These are phyloP conservation scores for Jasminum sambac DNA, from an alignment of 257 asterid genomes.

Conservation along the genomic window DNA sequence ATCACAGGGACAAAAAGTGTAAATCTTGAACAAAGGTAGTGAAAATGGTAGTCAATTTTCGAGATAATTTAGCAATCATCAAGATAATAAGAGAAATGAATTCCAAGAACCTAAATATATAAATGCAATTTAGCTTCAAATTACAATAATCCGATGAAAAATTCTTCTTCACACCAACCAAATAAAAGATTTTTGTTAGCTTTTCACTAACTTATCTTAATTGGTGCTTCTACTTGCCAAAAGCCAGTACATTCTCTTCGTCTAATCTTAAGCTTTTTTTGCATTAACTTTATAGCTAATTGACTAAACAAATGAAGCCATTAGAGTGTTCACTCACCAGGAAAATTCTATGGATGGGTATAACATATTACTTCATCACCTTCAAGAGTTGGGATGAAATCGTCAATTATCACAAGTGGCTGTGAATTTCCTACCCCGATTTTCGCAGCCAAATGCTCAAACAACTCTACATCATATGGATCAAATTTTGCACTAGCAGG, in stretches of 20 bases:
- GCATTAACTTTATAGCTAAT: background rate
- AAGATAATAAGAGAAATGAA: too few relatives aligned
- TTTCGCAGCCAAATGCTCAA: conserved; percentile 86
- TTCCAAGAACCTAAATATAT: too few relatives aligned
- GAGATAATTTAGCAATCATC: background rate
- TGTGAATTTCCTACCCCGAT: conserved; percentile 44
- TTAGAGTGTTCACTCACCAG: conserved; percentile 50
- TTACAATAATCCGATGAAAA: too few relatives aligned
- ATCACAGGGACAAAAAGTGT: background rate
- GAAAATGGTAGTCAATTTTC: background rate
- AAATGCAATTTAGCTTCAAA: too few relatives aligned
- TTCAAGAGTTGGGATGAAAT: conserved; percentile 82
- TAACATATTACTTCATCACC: conserved; percentile 71
- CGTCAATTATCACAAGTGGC: conserved; percentile 67
- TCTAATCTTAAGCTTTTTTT: background rate
- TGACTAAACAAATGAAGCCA: background rate
- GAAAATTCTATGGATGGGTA: conserved; percentile 96
- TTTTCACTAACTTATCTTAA: background rate
- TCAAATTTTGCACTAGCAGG: conserved; percentile 89
- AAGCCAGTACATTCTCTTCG: background rate
- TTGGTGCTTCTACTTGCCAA: background rate
- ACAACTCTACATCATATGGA: conserved; percentile 79
- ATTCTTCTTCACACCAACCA: too few relatives aligned
- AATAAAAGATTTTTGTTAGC: background rate
- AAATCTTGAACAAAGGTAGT: background rate